Conservation (phyloP, 805 yeast species). For the Cyberlindnera xylosilytica region DNA sequence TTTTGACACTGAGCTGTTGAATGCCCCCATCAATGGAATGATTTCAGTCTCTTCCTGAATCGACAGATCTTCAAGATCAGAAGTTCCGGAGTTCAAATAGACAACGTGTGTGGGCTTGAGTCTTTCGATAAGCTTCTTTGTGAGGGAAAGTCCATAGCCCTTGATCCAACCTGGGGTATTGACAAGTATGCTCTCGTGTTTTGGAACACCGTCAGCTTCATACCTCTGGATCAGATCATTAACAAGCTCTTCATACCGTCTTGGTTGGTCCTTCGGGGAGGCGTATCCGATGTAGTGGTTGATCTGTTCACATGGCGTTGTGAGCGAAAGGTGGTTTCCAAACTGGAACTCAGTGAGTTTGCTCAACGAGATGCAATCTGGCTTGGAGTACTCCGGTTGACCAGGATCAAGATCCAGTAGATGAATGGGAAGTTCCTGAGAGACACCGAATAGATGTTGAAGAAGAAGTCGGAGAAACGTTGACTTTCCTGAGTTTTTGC, state of each 20-base stretch:
- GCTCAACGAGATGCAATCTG: conserved; percentile 65
- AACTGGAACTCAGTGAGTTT: conserved; percentile 31
- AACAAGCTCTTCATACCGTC: conserved; percentile 44
- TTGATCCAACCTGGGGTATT: conserved; percentile 92
- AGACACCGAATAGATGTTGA: conserved; percentile 40
- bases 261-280: conserved; percentile 68
- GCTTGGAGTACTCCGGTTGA: conserved; percentile 73
- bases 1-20: conserved; percentile 21
- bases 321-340: conserved; percentile 32
- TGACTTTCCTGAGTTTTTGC: conserved; percentile 80
- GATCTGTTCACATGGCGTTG: conserved; percentile 10
- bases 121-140: conserved; percentile 38
- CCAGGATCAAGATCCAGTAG: conserved; percentile 86
- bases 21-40: conserved; percentile 36
- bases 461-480: conserved; percentile 56
- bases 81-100: conserved; percentile 44
- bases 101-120: conserved; percentile 56
- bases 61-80: conserved; percentile 28
- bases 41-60: conserved; percentile 29
- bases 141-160: conserved; percentile 74
- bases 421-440: conserved; percentile 32
- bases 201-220: conserved; percentile 25
- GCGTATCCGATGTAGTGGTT: conserved; percentile 55
- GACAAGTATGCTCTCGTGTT: conserved; percentile 44
- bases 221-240: conserved; percentile 38